A percentile compares a stretch with the other conserved stretches of the same genome.
phyloP scores from a whole-genome alignment of 495 filamentous ascomycete genomes.

The Aspergillus avenaceus region DNA sequence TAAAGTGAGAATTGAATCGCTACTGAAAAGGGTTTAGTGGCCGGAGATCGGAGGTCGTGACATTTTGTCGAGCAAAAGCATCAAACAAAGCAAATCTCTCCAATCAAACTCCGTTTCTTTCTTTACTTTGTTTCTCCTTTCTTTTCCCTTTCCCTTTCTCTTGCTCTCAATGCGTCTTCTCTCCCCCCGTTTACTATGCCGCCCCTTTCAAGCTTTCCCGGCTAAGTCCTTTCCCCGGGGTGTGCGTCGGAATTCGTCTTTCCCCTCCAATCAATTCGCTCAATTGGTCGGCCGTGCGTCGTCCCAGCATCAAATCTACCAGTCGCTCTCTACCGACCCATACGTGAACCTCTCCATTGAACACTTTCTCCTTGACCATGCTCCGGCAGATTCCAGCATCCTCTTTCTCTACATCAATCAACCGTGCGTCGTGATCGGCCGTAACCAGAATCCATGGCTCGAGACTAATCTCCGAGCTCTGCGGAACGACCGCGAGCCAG shows the following conservation, averaged over 20 bases:
- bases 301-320: constrained; percentile 66
- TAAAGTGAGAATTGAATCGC: neutral
- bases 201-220: constrained; percentile 1
- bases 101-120: neutral
- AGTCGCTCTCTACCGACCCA: constrained; percentile 70
- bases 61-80: too few relatives aligned
- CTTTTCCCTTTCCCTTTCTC: too few relatives aligned
- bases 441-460: constrained; percentile 96
- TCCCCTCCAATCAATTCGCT: constrained; percentile 33
- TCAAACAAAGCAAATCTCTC: neutral
- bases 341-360: constrained; percentile 94
- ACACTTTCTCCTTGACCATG: constrained; percentile 75
- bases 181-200: constrained; percentile 28
- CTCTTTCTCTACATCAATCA: constrained; percentile 85
- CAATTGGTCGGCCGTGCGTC: constrained; percentile 36
- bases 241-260: constrained; percentile 33
- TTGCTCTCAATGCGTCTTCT: constrained; percentile 25
- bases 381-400: constrained; percentile 63
- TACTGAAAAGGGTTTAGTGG: constrained; percentile 10
- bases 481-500: constrained; percentile 26
- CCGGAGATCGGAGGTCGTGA: constrained; percentile 14
- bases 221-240: constrained; percentile 7
- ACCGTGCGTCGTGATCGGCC: constrained; percentile 83
- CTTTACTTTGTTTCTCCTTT: neutral
- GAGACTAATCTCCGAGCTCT: constrained; percentile 73